Evolutionary conservation across 192 early-diverging fungal genomes (phyloP), one percentile per base, ranked within the genome.

Genomic region (Linderina pennispora): DNA sequence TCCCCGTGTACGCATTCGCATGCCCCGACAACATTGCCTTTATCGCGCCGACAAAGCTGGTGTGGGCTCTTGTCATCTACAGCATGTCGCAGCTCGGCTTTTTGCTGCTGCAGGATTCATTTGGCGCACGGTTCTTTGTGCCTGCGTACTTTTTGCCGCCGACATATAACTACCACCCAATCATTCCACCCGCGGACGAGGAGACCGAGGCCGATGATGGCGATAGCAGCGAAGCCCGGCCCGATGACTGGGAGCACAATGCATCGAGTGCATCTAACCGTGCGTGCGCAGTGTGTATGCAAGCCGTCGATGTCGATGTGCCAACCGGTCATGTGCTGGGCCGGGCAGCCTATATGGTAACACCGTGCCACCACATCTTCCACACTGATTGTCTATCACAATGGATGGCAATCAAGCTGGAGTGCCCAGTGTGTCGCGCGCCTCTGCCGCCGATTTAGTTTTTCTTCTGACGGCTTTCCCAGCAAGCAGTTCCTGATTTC

Each of bases 341-440:
- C 36, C 52, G 79, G 36, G 31, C 67, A 20, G 49, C 50, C 10
- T 86, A 90, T 36, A 88, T 88, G 82, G 54, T 88, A 22, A 90
- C 88, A 15, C 88, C 88, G 0, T 90, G 86, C 59, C 71, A 77
- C 17, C 88, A 90, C 40, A 44, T 88, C 24, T 90, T 85, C 60
- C 88, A 90, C 57, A 76, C 82, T 0, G 80, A 82, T 9, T 90
- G 88, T 51, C 70, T 90, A 20, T 32, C 24, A 39, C 48, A 65
- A 55, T 89, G 87, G 87, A 89, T 89, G 84, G 68, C 80, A 25
- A 81, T 88, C 39, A 89, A 88, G 55, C 67, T 89, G 17, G 87
- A 89, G 54, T 84, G 85, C 48, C 83, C 83, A 9, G 62, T 84
- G 11, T 83, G 85, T 40, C 65, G 83, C 25, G 54, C 77, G 4